Evolutionary conservation across 78 protist genomes (phyloP).

Genomic region (Dictyostelium citrinum): DNA sequence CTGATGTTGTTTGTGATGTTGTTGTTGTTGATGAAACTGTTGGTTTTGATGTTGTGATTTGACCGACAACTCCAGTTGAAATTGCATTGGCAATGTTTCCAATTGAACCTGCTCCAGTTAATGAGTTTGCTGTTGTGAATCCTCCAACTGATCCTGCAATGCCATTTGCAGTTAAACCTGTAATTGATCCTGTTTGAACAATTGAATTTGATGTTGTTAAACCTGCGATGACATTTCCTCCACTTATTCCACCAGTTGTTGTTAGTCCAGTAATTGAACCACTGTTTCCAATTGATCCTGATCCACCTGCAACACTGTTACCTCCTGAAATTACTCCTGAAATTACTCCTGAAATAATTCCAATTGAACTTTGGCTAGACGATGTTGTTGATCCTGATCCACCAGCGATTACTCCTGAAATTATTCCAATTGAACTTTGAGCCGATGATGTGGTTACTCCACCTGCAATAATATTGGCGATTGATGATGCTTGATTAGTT

Average conservation of each 20-base stretch:
- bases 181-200: background rate
- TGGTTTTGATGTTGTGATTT: background rate
- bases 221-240: background rate
- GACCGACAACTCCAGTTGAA: background rate
- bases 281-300: background rate
- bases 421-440: background rate
- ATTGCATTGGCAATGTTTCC: background rate
- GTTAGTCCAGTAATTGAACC: background rate
- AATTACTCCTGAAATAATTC: background rate
- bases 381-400: background rate
- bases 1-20: background rate
- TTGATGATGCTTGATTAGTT: background rate
- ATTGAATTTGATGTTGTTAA: background rate
- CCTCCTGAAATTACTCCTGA: background rate
- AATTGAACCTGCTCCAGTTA: background rate
- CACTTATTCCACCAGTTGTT: background rate
- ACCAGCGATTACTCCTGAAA: background rate
- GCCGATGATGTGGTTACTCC: background rate
- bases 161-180: background rate
- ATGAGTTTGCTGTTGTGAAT: background rate
- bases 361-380: background rate
- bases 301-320: background rate
- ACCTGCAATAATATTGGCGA: background rate
- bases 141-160: background rate
- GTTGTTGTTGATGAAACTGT: background rate